Evolutionary conservation across 768 basidiomycete species (phyloP), one percentile per base, ranked within the genome.

Genomic region (Cystobasidium onofrii): DNA sequence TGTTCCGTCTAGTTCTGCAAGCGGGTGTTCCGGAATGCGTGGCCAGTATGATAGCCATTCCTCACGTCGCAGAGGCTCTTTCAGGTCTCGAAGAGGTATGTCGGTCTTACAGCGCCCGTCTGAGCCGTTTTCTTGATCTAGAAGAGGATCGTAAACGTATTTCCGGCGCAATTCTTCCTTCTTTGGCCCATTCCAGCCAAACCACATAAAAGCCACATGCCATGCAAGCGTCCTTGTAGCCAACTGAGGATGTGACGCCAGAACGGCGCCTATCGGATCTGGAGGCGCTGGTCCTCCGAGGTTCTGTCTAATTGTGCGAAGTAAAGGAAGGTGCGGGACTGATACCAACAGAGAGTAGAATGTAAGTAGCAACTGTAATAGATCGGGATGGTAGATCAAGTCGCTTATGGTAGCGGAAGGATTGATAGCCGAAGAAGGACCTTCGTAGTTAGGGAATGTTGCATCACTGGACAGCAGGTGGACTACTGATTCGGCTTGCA

Each of bases 21-120:
- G 20, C 20, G 46, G n/a, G 15, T 50, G 9, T 15, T n/a, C n/a
- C 18, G 15, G 46, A 50, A 50, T 3, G 46, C 46, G 46, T 50
- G 41, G 39, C 65, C 65, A 67, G 46, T 31, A 54, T 7, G 76
- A 75, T 41, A 86, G 88, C 78, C 85, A 88, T 69, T 85, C 83
- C 44, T 83, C 79, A 1, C 20, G 46, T 12, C 18, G 46, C 4
- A n/a, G 46, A 50, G 46, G 46, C n/a, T 50, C 15, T 50, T 50
- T 20, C 10, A 20, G 46, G 20, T 50, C n/a, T 20, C 46, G 9
- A 50, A 50, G 12, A 4, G 46, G 46, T 9, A 50, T 50, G 46
- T 73, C 80, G 80, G 78, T 33, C 27, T 61, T 41, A 71, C 76
- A 9, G 12, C 65, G 27, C 33, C 31, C 34, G 61, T 73, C 43